Evolutionary conservation across 2,329 filamentous ascomycete genomes (phyloP).

Genomic region (Fusarium fracticaudum): DNA sequence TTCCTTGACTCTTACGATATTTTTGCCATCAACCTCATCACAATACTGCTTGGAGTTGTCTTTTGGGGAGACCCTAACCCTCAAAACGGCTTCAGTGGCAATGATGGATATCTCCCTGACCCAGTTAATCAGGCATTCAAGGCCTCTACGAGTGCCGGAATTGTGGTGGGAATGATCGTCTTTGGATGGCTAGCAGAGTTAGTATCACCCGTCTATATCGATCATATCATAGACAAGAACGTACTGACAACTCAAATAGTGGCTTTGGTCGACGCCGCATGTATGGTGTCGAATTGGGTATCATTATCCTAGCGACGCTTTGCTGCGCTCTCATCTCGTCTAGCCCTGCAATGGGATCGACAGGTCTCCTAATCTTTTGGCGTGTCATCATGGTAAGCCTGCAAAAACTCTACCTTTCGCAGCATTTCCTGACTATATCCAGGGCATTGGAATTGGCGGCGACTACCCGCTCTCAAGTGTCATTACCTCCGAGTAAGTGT

Average conservation of each 20-base stretch:
- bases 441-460: constrained; percentile 79
- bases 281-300: constrained; percentile 80
- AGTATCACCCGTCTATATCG: constrained; percentile 18
- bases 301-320: constrained; percentile 77
- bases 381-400: constrained; percentile 72
- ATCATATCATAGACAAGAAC: not conserved
- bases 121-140: constrained; percentile 79
- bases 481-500: constrained; percentile 75
- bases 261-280: constrained; percentile 79
- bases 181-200: constrained; percentile 82
- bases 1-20: constrained; percentile 86
- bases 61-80: constrained; percentile 69
- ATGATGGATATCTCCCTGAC: constrained; percentile 68
- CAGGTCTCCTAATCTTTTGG: constrained; percentile 76
- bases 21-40: constrained; percentile 82
- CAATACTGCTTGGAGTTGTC: constrained; percentile 77
- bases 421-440: constrained; percentile 17
- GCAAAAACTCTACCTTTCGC: not conserved
- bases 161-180: constrained; percentile 78
- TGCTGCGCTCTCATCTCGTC: constrained; percentile 71
- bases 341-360: constrained; percentile 68
- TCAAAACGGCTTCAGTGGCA: constrained; percentile 59
- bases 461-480: constrained; percentile 82
- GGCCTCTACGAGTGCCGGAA: constrained; percentile 81
- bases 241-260: constrained; percentile 41